A percentile compares a stretch with the other conserved stretches of the same genome.
Conservation (phyloP, 73 alveolate genomes). For the Uronychia binucleata region DNA sequence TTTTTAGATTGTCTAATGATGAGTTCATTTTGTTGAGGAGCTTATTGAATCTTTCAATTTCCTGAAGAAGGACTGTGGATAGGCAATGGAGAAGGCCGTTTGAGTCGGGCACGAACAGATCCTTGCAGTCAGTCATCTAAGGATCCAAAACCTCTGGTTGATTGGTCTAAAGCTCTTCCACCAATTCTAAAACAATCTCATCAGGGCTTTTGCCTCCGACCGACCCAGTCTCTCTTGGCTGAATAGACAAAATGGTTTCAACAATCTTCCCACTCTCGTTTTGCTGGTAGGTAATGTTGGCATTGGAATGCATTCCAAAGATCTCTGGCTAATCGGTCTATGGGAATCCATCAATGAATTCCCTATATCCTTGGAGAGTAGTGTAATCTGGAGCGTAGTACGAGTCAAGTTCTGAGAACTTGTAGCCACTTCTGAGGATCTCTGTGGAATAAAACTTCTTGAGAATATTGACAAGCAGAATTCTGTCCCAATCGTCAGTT, state of each 20-base stretch:
- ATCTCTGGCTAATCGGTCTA: constrained; percentile 87
- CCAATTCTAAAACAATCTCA: constrained; percentile 60
- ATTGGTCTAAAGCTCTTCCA: constrained; percentile 39
- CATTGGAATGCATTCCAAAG: constrained; percentile 93
- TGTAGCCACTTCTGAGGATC: constrained; percentile 71
- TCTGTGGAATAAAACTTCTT: constrained; percentile 83
- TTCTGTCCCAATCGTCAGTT: constrained; percentile 98
- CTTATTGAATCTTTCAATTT: constrained; percentile 92
- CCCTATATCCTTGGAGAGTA: constrained; percentile 72
- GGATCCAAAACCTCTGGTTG: constrained; percentile 52
- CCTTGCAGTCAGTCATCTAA: constrained; percentile 54
- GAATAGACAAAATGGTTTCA: constrained; percentile 72
- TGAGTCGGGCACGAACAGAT: constrained; percentile 18
- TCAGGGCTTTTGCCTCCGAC: constrained; percentile 37
- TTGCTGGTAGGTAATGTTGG: constrained; percentile 84
- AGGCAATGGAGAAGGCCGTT: constrained; percentile 72
- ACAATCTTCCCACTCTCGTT: constrained; percentile 68
- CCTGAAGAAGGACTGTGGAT: constrained; percentile 87
- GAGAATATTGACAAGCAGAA: constrained; percentile 83
- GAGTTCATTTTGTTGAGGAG: constrained; percentile 81
- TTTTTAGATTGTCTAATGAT: constrained; percentile 61
- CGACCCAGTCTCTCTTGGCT: constrained; percentile 69
- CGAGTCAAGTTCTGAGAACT: constrained; percentile 82
- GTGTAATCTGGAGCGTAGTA: constrained; percentile 87
- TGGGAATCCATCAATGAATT: constrained; percentile 88